Conservation (phyloP, 1,139 yeast genomes). For the Pichia kudriavzevii region DNA sequence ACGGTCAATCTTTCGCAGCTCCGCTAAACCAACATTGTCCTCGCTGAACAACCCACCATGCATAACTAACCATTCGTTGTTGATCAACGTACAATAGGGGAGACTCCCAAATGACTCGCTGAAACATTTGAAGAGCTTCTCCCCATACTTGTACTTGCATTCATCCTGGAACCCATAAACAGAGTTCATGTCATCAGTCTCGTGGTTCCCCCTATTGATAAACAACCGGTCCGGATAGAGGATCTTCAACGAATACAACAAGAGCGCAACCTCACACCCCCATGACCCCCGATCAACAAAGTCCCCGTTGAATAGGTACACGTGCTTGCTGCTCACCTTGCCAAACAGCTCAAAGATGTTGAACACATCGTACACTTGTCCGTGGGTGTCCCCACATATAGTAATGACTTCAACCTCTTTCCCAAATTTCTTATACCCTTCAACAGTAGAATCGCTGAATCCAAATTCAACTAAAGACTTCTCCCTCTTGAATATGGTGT, state of each 20-base stretch:
- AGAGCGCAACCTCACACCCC: slow-evolving; percentile 93
- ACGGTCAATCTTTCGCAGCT: slow-evolving; percentile 65
- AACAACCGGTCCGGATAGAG: slow-evolving; percentile 66
- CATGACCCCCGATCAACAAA: slow-evolving; percentile 97
- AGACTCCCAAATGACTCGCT: slow-evolving; percentile 79
- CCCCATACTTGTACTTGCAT: slow-evolving; percentile 83
- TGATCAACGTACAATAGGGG: slow-evolving; percentile 81
- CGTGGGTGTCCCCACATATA: slow-evolving; percentile 97
- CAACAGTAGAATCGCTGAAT: slow-evolving; percentile 31
- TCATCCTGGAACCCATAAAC: slow-evolving; percentile 96
- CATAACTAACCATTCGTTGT: slow-evolving; percentile 71
- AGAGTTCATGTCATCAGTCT: slow-evolving; percentile 93
- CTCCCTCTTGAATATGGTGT: slow-evolving; percentile 57
- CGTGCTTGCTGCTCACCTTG: slow-evolving; percentile 49
- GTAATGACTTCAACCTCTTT: slow-evolving; percentile 41
- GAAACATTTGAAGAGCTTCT: slow-evolving; percentile 76
- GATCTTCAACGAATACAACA: slow-evolving; percentile 71
- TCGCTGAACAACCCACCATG: slow-evolving; percentile 94
- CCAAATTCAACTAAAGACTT: slow-evolving; percentile 69
- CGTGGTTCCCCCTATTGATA: slow-evolving; percentile 93
- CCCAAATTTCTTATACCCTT: slow-evolving; percentile 20
- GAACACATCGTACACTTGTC: slow-evolving; percentile 85
- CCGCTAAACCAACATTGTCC: slow-evolving; percentile 63
- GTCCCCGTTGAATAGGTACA: slow-evolving; percentile 89
- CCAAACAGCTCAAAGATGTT: slow-evolving; percentile 75